These are phyloP conservation scores for Euphrasia confusa DNA, from an alignment of 257 asterid genomes.

Conservation along the genomic window DNA sequence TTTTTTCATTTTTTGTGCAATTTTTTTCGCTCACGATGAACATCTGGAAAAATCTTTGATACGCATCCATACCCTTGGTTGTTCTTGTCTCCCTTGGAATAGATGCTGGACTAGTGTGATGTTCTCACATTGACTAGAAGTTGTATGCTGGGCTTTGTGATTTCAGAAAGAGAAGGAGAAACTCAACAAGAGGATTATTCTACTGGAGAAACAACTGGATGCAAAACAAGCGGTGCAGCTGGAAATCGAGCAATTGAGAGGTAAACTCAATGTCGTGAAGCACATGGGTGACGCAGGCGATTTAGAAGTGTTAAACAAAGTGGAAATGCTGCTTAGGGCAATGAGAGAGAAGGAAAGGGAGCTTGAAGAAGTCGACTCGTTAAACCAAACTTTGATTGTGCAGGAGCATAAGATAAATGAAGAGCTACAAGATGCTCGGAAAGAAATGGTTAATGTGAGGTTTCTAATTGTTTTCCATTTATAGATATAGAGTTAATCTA, in stretches of 20 bases:
- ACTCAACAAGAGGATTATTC: constrained; percentile 42
- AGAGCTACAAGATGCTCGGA: constrained; percentile 79
- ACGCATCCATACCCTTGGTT: background rate
- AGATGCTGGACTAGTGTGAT: constrained; percentile 1
- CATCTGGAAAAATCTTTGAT: too few species aligned
- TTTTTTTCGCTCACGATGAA: too few species aligned
- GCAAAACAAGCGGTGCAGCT: constrained; percentile 58
- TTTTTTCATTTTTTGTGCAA: too few species aligned
- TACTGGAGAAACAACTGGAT: constrained; percentile 54
- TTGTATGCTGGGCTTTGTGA: constrained; percentile 23
- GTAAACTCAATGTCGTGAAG: constrained; percentile 41
- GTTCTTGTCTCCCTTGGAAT: constrained; percentile 1
- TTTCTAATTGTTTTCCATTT: background rate
- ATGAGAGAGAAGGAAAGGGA: constrained; percentile 63
- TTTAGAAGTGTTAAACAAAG: constrained; percentile 45
- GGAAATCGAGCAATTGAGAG: constrained; percentile 56
- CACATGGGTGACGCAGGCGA: constrained; percentile 56
- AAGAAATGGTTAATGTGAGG: constrained; percentile 64
- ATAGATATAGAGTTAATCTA: background rate
- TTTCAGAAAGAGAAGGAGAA: constrained; percentile 64
- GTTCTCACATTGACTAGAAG: background rate
- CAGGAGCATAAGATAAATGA: constrained; percentile 59
- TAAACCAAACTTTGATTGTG: constrained; percentile 55
- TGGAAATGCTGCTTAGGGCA: constrained; percentile 38
- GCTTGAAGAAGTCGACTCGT: constrained; percentile 43